Base-by-base conservation (phyloP, 192 early-diverging fungal genomes). In the Dissophora globulifera region DNA sequence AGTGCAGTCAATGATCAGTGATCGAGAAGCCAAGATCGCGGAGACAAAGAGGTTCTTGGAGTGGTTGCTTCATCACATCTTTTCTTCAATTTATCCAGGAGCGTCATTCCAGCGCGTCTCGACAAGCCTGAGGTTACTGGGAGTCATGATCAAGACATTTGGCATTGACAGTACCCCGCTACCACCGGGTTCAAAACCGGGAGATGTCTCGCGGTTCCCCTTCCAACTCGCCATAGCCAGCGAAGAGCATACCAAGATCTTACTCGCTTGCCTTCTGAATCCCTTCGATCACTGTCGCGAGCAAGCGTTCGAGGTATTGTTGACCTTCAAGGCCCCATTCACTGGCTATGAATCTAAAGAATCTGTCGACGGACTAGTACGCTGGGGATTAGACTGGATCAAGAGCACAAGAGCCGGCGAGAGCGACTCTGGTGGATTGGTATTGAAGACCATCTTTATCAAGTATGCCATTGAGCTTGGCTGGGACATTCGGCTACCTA, bases 371-470 rank as follows among this genome's bases (percentile, higher is more conserved):
- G 62, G 78, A 15, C 58, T 93, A 54, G 72, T 93, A 7, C 76
- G 82, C 42, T 87, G 87, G 69, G 90, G 86, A 4, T 64, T 93
- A 25, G 74, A 78, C 32, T 79, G 85, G 76, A 81, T 93, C 25
- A 81, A 67, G 57, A 92, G 89, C 62, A 87, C 88, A 13, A 76
- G 91, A 12, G 91, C 93, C 13, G 86, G 88, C 17, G 92, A 96
- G 70, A 92, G 93, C 69, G 92, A 93, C 49, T 88, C 89, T 62
- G 95, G 93, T 30, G 91, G 92, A n/a, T 84, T 91, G 67, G 78
- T 94, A 13, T 80, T 95, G 35, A 85, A 91, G 20, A 83, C 91
- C 70, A 67, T 95, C 22, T 95, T 94, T 81, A 81, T 83, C 31
- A 93, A 92, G 59, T 95, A 92, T 79, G 90, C 93, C 7, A 57